phyloP scores from a whole-genome alignment of 208 protist genomes.

The Naegleria gruberi region DNA sequence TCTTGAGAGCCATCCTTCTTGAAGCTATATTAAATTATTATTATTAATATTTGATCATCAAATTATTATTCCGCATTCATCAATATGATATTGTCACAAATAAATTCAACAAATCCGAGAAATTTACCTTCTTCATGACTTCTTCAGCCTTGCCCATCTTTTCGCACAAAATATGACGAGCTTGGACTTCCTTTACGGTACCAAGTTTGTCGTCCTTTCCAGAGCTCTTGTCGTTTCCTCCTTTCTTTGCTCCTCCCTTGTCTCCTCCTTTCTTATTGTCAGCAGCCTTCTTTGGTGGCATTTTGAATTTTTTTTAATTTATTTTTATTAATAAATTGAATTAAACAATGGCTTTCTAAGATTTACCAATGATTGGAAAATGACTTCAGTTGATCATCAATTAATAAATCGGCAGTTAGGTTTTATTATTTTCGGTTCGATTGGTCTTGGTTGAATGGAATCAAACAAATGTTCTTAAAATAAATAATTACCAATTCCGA shows the following conservation, averaged over 20 bases:
- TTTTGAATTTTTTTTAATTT: not conserved
- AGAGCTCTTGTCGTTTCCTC: not conserved
- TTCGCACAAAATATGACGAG: slow-evolving; percentile 15
- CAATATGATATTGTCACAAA: too few relatives aligned
- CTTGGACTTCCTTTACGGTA: slow-evolving; percentile 13
- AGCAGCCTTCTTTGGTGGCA: not conserved
- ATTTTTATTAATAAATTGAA: not conserved
- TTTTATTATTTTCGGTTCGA: too few relatives aligned
- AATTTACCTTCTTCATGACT: not conserved
- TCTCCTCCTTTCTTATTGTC: not conserved
- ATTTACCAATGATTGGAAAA: too few relatives aligned
- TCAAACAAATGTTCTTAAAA: too few relatives aligned
- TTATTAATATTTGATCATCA: not conserved
- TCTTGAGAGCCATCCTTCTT: not conserved
- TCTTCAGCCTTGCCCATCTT: not conserved
- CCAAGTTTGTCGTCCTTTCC: not conserved
- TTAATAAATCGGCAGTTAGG: too few relatives aligned
- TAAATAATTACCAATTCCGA: too few relatives aligned
- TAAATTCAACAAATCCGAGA: too few relatives aligned
- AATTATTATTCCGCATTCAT: not conserved
- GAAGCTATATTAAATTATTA: not conserved
- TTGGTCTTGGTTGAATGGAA: too few relatives aligned
- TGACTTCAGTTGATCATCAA: too few relatives aligned
- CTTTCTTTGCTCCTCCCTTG: not conserved
- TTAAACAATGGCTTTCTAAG: too few relatives aligned